A percentile compares a stretch with the other conserved stretches of the same genome.
These are phyloP conservation scores for Tolypocladium paradoxum DNA, from an alignment of 2,329 filamentous ascomycete species.

Conservation along the genomic window DNA sequence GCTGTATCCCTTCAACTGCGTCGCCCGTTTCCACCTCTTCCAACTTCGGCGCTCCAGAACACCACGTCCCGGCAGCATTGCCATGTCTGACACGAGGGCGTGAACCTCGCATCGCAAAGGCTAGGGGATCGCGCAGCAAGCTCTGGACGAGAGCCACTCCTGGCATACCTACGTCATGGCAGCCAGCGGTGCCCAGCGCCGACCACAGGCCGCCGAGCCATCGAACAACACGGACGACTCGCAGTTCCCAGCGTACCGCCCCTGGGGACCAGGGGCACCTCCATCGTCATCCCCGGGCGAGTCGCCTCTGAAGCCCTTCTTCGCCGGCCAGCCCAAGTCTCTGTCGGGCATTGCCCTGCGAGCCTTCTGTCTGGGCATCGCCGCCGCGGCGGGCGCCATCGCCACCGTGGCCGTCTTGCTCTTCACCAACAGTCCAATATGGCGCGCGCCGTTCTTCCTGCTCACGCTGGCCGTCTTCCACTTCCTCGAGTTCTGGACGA, in stretches of 20 bases:
- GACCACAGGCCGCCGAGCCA: background rate
- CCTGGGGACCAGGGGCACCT: constrained; percentile 3
- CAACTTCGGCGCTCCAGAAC: background rate
- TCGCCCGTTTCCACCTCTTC: background rate
- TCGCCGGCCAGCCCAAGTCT: constrained; percentile 40
- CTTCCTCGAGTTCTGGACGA: constrained; percentile 93
- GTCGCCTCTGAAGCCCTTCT: constrained; percentile 20
- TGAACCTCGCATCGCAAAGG: background rate
- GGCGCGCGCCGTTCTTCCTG: constrained; percentile 58
- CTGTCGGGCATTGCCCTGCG: constrained; percentile 49
- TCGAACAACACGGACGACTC: background rate
- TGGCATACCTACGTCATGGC: too few relatives aligned
- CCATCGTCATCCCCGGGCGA: constrained; percentile 13
- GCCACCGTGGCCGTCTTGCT: constrained; percentile 20
- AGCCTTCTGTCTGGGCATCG: constrained; percentile 41
- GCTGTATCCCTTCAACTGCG: background rate
- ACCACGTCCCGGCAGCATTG: background rate
- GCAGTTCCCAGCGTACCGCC: constrained; percentile 8
- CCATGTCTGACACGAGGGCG: background rate
- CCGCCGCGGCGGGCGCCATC: constrained; percentile 26
- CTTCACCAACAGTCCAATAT: constrained; percentile 35
- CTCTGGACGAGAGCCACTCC: background rate
- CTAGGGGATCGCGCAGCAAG: too few relatives aligned
- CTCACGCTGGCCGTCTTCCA: constrained; percentile 69
- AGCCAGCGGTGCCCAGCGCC: background rate